phyloP scores from a whole-genome alignment of 2,329 filamentous ascomycete genomes.

The Graphiopsis chlorocephala region DNA sequence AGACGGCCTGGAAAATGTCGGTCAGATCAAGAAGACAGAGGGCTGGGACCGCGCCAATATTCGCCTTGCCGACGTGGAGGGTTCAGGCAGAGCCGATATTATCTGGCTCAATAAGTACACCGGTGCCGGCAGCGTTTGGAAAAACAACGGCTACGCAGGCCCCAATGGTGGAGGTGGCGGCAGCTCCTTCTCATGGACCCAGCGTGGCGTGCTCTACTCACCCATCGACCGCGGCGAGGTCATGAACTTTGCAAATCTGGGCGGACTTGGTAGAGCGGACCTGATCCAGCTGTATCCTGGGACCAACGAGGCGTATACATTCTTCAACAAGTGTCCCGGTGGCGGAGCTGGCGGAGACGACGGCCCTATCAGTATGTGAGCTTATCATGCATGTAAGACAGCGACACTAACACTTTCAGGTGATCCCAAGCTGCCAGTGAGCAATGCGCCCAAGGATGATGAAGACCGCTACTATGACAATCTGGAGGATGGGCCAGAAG shows the following conservation, averaged over 20 bases:
- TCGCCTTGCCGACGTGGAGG: conserved; percentile 5
- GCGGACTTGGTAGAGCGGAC: neutral
- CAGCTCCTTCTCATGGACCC: neutral
- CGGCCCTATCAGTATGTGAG: neutral
- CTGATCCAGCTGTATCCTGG: neutral
- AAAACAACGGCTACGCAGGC: neutral
- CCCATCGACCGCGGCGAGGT: neutral
- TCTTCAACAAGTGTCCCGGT: neutral
- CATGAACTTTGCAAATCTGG: neutral
- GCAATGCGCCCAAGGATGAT: too few relatives aligned
- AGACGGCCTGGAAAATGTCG: neutral
- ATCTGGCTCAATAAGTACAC: conserved; percentile 3
- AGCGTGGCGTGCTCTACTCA: neutral
- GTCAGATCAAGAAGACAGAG: conserved; percentile 8
- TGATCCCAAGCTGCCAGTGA: too few relatives aligned
- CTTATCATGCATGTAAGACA: too few relatives aligned
- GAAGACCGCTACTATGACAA: too few relatives aligned
- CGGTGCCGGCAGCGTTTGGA: neutral
- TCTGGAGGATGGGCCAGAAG: too few relatives aligned
- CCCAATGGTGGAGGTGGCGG: neutral
- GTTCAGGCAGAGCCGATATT: neutral
- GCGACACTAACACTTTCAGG: too few relatives aligned
- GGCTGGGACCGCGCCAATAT: conserved; percentile 13
- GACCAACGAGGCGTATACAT: neutral
- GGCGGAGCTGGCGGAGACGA: neutral